Conservation (phyloP, 2,329 filamentous ascomycete genomes). For the Colletotrichum sp. region DNA sequence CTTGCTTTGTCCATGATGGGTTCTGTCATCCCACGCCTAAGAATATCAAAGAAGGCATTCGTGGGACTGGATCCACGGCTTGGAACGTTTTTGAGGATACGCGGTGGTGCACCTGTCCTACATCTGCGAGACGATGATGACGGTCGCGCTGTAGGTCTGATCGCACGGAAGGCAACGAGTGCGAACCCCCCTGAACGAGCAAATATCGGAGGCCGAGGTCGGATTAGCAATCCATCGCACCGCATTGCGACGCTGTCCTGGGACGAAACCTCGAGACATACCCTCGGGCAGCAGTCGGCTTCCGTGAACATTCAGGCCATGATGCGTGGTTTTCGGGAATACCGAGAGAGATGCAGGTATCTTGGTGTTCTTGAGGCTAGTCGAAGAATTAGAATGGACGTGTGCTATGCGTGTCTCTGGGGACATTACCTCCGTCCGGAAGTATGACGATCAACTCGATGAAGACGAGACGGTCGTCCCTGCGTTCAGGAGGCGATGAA, state of each 20-base stretch:
- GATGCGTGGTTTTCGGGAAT: neutral
- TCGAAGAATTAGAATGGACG: neutral
- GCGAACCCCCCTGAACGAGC: too few relatives aligned
- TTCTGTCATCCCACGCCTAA: neutral
- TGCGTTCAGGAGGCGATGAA: neutral
- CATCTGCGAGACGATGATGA: too few relatives aligned
- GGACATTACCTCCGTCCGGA: neutral
- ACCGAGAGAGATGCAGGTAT: neutral
- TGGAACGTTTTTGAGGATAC: neutral
- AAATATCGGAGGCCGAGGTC: too few relatives aligned
- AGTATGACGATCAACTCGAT: neutral
- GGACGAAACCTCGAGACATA: neutral
- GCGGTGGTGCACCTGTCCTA: neutral
- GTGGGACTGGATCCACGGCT: neutral
- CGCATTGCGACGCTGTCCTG: too few relatives aligned
- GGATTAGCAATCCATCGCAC: too few relatives aligned
- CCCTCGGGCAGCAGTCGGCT: neutral
- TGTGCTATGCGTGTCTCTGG: neutral
- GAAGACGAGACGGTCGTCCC: neutral
- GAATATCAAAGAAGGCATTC: neutral
- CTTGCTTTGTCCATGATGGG: neutral
- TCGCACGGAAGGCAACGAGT: too few relatives aligned
- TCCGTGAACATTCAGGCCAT: neutral
- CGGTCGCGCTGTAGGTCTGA: too few relatives aligned
- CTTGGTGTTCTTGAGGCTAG: neutral